These are phyloP conservation scores for Sisymbrium irio DNA, from an alignment of 345 rosid genomes.

Conservation along the genomic window DNA sequence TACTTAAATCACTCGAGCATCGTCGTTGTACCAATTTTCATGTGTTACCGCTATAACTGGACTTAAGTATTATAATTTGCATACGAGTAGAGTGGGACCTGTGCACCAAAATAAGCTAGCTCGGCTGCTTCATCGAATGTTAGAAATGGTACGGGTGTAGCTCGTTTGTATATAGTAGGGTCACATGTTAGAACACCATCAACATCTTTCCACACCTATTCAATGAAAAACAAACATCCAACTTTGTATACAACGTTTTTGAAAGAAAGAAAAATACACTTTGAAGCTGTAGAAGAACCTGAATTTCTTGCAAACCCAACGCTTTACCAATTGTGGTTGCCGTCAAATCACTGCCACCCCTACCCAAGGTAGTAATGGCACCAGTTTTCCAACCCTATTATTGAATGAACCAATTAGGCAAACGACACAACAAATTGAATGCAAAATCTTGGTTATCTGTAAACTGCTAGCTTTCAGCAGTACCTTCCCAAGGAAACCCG, in stretches of 20 bases:
- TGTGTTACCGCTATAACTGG: background rate
- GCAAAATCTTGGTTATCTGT: conserved; percentile 1
- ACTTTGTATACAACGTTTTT: conserved; percentile 1
- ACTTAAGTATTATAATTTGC: conserved; percentile 5
- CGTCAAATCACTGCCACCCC: conserved; percentile 99
- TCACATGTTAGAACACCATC: conserved; percentile 99
- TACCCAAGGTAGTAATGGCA: conserved; percentile 91
- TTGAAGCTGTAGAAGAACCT: conserved; percentile 48
- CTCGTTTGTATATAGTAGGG: conserved; percentile 73
- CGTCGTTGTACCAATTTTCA: background rate
- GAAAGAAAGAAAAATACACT: background rate
- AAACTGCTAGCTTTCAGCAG: background rate
- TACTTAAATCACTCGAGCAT: background rate
- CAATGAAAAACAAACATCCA: conserved; percentile 11
- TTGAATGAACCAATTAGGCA: conserved; percentile 11
- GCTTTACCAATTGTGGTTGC: conserved; percentile 99
- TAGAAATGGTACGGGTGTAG: conserved; percentile 80
- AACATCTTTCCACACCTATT: conserved; percentile 99
- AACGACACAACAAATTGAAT: background rate
- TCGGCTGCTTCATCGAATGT: conserved; percentile 99
- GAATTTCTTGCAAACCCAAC: conserved; percentile 89
- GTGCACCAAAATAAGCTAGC: conserved; percentile 98
- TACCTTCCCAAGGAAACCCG: conserved; percentile 99
- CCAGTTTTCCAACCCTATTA: conserved; percentile 88
- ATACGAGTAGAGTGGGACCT: conserved; percentile 46